Conservation (phyloP, 345 rosid species). For the Camelina laxa region DNA sequence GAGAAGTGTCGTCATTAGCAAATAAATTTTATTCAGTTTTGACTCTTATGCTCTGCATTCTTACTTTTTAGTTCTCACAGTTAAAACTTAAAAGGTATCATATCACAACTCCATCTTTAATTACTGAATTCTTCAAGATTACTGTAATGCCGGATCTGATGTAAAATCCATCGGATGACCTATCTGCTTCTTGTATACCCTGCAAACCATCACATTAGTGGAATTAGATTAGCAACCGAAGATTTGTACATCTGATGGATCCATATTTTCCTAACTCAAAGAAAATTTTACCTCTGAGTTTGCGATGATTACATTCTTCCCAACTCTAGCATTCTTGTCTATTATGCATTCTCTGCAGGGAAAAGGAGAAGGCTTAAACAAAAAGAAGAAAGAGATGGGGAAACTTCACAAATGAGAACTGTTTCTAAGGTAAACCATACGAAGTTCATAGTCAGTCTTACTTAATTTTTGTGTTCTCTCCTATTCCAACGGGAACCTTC, state of each 20-base stretch:
- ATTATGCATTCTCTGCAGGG: slow-evolving; percentile 83
- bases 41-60: slow-evolving; percentile 27
- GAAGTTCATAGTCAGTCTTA: slow-evolving; percentile 39
- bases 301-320: slow-evolving; percentile 81
- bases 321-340: slow-evolving; percentile 93
- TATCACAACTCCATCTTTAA: slow-evolving; percentile 72
- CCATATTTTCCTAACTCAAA: background rate
- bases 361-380: slow-evolving; percentile 2
- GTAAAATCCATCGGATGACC: slow-evolving; percentile 83
- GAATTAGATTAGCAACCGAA: slow-evolving; percentile 21
- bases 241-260: slow-evolving; percentile 3
- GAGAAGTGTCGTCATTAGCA: slow-evolving; percentile 18
- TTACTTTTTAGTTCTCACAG: slow-evolving; percentile 31
- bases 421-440: slow-evolving; percentile 32
- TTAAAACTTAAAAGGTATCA: slow-evolving; percentile 42
- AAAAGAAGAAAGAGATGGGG: slow-evolving; percentile 18
- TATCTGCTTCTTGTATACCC: slow-evolving; percentile 90
- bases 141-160: slow-evolving; percentile 80
- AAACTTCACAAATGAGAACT: slow-evolving; percentile 1
- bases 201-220: slow-evolving; percentile 40
- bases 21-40: background rate
- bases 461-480: slow-evolving; percentile 85
- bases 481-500: slow-evolving; percentile 75
- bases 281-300: slow-evolving; percentile 72
- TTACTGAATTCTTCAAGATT: slow-evolving; percentile 64